Evolutionary conservation across 352 stramenopile species (phyloP), one percentile per base, ranked within the genome.

Genomic region (Pythium phragmitis): DNA sequence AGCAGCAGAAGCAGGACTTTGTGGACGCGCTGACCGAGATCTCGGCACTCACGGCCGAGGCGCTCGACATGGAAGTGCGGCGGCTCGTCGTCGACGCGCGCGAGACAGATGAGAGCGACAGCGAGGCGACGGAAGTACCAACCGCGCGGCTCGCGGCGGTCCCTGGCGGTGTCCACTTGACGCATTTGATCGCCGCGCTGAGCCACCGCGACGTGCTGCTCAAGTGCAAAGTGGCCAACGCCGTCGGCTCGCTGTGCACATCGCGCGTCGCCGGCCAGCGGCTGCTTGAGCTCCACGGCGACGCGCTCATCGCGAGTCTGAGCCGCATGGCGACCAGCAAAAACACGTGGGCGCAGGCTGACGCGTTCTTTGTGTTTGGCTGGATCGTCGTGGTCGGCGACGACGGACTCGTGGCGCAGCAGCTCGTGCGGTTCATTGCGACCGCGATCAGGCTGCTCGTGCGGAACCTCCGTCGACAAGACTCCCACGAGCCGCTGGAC

Each of bases 151-250:
- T 8, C 1, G 3, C 6, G 19, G 39, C 2, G 6, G 39, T 1
- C 17, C 11, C 7, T 21, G 13, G 39, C 3, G 16, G 16, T 21
- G 16, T 21, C 14, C 60, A 66, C 34, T 39, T 86, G n/a, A 28
- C 39, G 47, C 73, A 80, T 39, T 37, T 91, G 8, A 70, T 87
- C 28, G 60, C 60, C 7, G 82, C 82, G 12, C 57, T 92, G 30
- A 66, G 54, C 52, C 73, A 72, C 30, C 82, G 83, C 17, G 83
- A 92, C 54, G 80, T 92, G 54, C 75, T 81, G 51, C 71, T 92
- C 19, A 92, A 92, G 56, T 92, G 83, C 68, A 92, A 92, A 57
- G 83, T 81, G 7, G 83, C 83, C 12, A 92, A 85, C 50, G 81
- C 83, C 3, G 72, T 92, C 16, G 83, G 83, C 3, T 87, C 83